Percentiles rank a stretch among this genome's conserved stretches.
These are phyloP conservation scores for Datisca glomerata DNA, from an alignment of 306 rosid genomes.

Conservation along the genomic window DNA sequence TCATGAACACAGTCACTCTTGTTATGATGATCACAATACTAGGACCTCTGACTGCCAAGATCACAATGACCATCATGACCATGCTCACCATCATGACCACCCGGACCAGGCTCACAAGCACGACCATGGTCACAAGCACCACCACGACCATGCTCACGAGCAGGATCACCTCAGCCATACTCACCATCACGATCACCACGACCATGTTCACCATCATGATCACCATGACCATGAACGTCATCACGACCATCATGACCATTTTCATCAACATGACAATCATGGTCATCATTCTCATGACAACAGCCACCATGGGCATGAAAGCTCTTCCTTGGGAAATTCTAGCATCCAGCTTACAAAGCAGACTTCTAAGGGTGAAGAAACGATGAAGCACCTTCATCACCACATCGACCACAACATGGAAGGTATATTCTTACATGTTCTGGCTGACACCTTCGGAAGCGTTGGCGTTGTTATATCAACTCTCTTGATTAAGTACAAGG, in stretches of 20 bases:
- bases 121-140: slow-evolving; percentile 5
- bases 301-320: slow-evolving; percentile 2
- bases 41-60: no score
- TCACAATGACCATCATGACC: slow-evolving; percentile 11
- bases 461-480: slow-evolving; percentile 95
- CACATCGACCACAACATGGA: slow-evolving; percentile 99
- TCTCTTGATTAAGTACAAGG: slow-evolving; percentile 80
- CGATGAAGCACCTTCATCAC: slow-evolving; percentile 38
- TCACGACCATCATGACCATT: neutral
- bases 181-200: neutral
- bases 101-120: neutral
- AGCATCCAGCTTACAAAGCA: slow-evolving; percentile 13
- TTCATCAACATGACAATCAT: slow-evolving; percentile 11
- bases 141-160: slow-evolving; percentile 1
- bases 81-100: slow-evolving; percentile 13
- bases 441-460: slow-evolving; percentile 96
- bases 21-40: no score
- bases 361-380: slow-evolving; percentile 10
- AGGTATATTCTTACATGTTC: slow-evolving; percentile 90
- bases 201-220: neutral
- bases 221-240: slow-evolving; percentile 4
- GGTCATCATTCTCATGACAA: slow-evolving; percentile 9
- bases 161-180: no score
- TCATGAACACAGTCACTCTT: slow-evolving; percentile 23
- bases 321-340: slow-evolving; percentile 12